Percentiles rank a stretch among this genome's conserved stretches.
Conservation (phyloP, 345 rosid species). For the Eucalyptus pumila region DNA sequence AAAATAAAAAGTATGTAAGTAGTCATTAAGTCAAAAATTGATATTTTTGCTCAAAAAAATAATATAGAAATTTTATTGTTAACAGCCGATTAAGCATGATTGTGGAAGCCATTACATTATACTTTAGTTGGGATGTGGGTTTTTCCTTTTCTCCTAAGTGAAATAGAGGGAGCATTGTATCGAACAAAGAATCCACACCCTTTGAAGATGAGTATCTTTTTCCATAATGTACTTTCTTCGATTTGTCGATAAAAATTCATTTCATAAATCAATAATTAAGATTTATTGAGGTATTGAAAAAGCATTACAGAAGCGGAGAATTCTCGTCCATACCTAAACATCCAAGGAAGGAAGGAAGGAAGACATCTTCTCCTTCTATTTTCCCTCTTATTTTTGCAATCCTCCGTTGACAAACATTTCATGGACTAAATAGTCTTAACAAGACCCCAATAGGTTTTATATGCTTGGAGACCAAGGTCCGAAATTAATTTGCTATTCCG, state of each 20-base stretch:
- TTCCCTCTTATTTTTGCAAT: not conserved
- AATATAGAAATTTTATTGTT: not conserved
- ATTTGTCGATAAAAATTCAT: not conserved
- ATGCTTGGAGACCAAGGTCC: not conserved
- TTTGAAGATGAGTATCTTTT: not conserved
- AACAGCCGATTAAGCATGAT: not conserved
- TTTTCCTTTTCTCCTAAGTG: not conserved
- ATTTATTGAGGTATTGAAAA: not conserved
- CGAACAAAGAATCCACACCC: not conserved
- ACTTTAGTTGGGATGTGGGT: not conserved
- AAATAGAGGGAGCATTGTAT: not conserved
- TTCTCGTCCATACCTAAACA: fast-evolving
- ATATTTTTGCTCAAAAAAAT: not conserved
- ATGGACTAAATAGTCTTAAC: not conserved
- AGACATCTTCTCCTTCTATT: not conserved
- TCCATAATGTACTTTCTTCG: not conserved
- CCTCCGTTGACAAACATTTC: not conserved
- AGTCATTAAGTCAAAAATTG: not conserved
- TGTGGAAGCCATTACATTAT: not conserved
- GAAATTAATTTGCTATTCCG: not conserved
- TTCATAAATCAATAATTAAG: not conserved
- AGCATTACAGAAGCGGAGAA: not conserved
- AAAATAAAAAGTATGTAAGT: not conserved
- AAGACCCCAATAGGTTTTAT: not conserved
- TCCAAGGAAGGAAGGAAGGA: not conserved